Conservation (phyloP, 2,329 filamentous ascomycete genomes). For the Aspergillus fischeri region DNA sequence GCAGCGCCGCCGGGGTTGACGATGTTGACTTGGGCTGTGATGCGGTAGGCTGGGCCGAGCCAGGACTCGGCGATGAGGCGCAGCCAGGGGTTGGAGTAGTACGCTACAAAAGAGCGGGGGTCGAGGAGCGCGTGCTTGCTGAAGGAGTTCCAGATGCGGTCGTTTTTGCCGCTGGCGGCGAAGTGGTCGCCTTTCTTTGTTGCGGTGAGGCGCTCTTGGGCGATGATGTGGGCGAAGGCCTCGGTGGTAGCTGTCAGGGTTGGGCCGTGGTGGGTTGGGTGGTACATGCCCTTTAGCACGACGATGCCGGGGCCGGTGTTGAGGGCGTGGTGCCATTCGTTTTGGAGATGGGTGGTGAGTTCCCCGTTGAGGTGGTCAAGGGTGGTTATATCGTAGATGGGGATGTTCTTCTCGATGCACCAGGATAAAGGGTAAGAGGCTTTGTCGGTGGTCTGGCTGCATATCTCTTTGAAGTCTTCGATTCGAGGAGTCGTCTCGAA, state of each 20-base stretch:
- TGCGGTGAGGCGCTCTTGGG: constrained; percentile 35
- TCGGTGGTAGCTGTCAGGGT: constrained; percentile 47
- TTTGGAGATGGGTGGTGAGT: constrained; percentile 45
- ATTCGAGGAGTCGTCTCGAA: constrained; percentile 26
- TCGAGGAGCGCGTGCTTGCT: constrained; percentile 55
- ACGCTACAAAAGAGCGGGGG: constrained; percentile 50
- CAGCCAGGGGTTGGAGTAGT: constrained; percentile 60
- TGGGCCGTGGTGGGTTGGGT: constrained; percentile 25
- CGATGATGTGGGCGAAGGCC: constrained; percentile 49
- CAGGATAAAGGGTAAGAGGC: constrained; percentile 48
- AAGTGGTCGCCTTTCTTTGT: constrained; percentile 56
- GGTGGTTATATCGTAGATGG: constrained; percentile 50
- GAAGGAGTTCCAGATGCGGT: constrained; percentile 64
- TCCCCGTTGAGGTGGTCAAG: constrained; percentile 31
- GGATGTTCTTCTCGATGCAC: constrained; percentile 48
- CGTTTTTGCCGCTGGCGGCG: constrained; percentile 52
- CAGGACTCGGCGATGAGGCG: constrained; percentile 50
- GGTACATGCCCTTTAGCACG: constrained; percentile 52
- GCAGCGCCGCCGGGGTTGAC: constrained; percentile 56
- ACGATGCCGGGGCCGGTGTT: constrained; percentile 57
- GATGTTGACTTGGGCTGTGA: constrained; percentile 61
- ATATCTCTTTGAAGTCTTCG: constrained; percentile 44
- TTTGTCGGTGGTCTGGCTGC: constrained; percentile 35
- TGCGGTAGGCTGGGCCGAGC: constrained; percentile 57
- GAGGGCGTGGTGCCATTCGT: constrained; percentile 59